Base-by-base conservation (phyloP, 805 yeast species). In the Ogataea naganishii region DNA sequence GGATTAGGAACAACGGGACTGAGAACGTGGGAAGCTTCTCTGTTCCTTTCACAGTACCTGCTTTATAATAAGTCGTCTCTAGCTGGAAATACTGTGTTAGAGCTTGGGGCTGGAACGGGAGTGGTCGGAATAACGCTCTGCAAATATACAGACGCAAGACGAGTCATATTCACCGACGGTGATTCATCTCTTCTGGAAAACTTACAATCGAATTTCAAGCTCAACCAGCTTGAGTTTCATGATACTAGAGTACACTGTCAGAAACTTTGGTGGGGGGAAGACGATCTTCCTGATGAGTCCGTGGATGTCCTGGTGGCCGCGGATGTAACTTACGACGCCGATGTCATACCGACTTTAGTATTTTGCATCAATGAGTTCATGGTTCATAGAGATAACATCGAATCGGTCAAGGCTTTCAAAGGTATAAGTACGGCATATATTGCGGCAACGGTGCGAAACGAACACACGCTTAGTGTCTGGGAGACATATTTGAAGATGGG, bases 21-120 rank as follows among this genome's bases (percentile, higher is more conserved):
- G 32, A 60, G 96, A 23, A 89, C 96, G 1, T 88, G 96, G 97
- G 96, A 85, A 47, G 96, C 95, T 3, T 80, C 95, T 0, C 41
- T 82, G 6, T 83, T 62, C 31, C 53, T 89, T 6, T 58, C 80
- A 1, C 64, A 74, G 22, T 79, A 58, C 41, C 40, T 82, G 11
- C 38, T 58, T 2, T 29, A 37, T 3, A 33, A 31, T 14, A 14
- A 14, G 13, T 12, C 24, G 7, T 14, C 42, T 4, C 43, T 57
- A 12, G 35, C 32, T 2, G 47, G 46, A n/a, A 44, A 46, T 20
- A 47, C 46, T 1, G 56, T 81, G 0, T 47, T 83, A 8, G 97
- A 88, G 44, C 49, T 88, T 15, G 97, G 97, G 0, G 70, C 92
- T 8, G 97, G 97, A 0, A 85, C 96, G 0, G 96, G 96, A 0